Evolutionary conservation across 2,329 filamentous ascomycete species (phyloP).

Genomic region (Phyllosticta ampelicida): DNA sequence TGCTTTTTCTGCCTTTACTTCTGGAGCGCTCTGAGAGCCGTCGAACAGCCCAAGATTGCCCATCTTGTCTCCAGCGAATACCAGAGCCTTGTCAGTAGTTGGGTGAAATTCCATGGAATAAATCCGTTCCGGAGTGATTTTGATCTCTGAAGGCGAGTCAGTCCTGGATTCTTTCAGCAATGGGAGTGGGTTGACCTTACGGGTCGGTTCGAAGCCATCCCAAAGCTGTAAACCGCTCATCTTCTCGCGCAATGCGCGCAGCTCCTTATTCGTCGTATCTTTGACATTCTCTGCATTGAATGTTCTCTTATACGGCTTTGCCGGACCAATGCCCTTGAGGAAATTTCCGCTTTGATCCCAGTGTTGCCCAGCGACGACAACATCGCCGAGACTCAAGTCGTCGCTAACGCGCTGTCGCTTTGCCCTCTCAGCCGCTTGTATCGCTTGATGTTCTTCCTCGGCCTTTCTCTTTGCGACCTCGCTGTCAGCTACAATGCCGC

Average conservation of each 20-base stretch:
- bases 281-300: slow-evolving; percentile 78
- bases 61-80: slow-evolving; percentile 91
- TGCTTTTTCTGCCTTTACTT: slow-evolving; percentile 47
- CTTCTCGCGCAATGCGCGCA: slow-evolving; percentile 61
- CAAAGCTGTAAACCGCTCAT: slow-evolving; percentile 73
- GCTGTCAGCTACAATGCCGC: slow-evolving; percentile 54
- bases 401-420: slow-evolving; percentile 56
- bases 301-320: slow-evolving; percentile 71
- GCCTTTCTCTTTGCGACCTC: slow-evolving; percentile 59
- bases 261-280: slow-evolving; percentile 63
- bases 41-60: slow-evolving; percentile 88
- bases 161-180: neutral
- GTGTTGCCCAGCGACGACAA: slow-evolving; percentile 68
- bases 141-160: slow-evolving; percentile 53
- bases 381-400: slow-evolving; percentile 62
- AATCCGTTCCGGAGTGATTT: slow-evolving; percentile 77
- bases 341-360: slow-evolving; percentile 60
- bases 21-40: slow-evolving; percentile 56
- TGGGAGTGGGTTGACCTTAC: slow-evolving; percentile 34
- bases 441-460: slow-evolving; percentile 50
- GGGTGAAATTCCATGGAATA: slow-evolving; percentile 88
- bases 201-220: slow-evolving; percentile 70
- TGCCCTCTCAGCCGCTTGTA: slow-evolving; percentile 45
- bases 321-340: slow-evolving; percentile 56
- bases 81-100: slow-evolving; percentile 68